Percentiles rank a stretch among this genome's conserved stretches.
phyloP scores from a whole-genome alignment of 768 basidiomycete genomes.

The Termitomyces sp. region DNA sequence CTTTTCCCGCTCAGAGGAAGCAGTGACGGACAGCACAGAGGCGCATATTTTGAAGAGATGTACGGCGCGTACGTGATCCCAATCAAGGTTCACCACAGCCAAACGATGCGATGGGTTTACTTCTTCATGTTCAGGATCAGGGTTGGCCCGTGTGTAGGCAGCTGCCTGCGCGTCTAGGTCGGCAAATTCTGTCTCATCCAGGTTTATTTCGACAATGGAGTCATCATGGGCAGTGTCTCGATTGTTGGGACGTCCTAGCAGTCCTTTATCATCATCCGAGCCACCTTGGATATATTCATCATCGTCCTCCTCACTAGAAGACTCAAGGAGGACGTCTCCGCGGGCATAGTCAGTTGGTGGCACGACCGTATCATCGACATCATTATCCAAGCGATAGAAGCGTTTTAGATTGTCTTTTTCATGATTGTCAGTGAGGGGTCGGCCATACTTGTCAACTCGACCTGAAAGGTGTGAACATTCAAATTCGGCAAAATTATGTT shows the following conservation, averaged over 20 bases:
- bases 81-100: slow-evolving; percentile 94
- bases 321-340: slow-evolving; percentile 82
- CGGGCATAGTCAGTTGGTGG: slow-evolving; percentile 77
- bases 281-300: slow-evolving; percentile 8
- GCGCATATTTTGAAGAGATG: slow-evolving; percentile 93
- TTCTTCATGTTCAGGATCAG: slow-evolving; percentile 34
- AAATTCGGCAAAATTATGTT: neutral
- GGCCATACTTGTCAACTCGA: slow-evolving; percentile 88
- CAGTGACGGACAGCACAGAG: slow-evolving; percentile 68
- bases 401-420: slow-evolving; percentile 72
- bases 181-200: slow-evolving; percentile 72
- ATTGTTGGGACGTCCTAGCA: slow-evolving; percentile 42
- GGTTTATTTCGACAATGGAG: slow-evolving; percentile 59
- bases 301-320: slow-evolving; percentile 72
- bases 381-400: slow-evolving; percentile 66
- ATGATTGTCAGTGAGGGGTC: slow-evolving; percentile 59
- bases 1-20: slow-evolving; percentile 27
- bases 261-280: slow-evolving; percentile 29
- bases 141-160: slow-evolving; percentile 48
- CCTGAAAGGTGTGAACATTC: slow-evolving; percentile 28
- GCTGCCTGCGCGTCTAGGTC: slow-evolving; percentile 73
- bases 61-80: slow-evolving; percentile 89
- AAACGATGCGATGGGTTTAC: slow-evolving; percentile 60
- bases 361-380: slow-evolving; percentile 25
- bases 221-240: slow-evolving; percentile 31